These are phyloP conservation scores for Backusella westeae DNA, from an alignment of 192 early-diverging fungal genomes.

Conservation along the genomic window DNA sequence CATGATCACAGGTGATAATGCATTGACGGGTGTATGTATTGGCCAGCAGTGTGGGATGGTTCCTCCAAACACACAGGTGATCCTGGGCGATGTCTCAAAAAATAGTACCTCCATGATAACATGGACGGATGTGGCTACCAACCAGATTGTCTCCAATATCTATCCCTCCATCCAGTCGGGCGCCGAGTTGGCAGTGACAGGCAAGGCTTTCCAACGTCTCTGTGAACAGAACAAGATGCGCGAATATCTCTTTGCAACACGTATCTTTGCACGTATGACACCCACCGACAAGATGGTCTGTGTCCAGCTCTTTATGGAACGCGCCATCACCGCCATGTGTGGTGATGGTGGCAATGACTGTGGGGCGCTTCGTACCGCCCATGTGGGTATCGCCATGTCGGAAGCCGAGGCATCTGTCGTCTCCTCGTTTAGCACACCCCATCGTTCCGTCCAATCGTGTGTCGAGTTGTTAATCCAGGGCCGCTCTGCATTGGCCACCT, in stretches of 20 bases:
- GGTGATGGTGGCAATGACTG: conserved; percentile 71
- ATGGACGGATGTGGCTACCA: conserved; percentile 43
- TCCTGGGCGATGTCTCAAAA: conserved; percentile 30
- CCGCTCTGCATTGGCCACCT: conserved; percentile 61
- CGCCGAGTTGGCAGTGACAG: conserved; percentile 53
- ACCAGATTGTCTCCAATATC: conserved; percentile 8
- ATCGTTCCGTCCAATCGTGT: conserved; percentile 45
- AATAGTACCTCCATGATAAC: conserved; percentile 9
- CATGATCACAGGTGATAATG: conserved; percentile 71
- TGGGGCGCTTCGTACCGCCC: conserved; percentile 61
- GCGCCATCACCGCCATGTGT: conserved; percentile 62
- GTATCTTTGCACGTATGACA: conserved; percentile 60
- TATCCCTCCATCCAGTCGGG: neutral
- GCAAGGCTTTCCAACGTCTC: conserved; percentile 48
- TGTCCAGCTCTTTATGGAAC: conserved; percentile 57
- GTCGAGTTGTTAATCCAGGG: conserved; percentile 57
- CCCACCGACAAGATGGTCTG: conserved; percentile 57
- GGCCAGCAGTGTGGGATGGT: conserved; percentile 50
- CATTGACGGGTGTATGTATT: conserved; percentile 53
- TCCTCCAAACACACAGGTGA: conserved; percentile 29
- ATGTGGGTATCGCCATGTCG: conserved; percentile 62
- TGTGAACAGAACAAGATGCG: conserved; percentile 28
- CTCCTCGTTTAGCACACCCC: conserved; percentile 52
- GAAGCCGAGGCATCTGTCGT: conserved; percentile 65
- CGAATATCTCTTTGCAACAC: conserved; percentile 42